These are phyloP conservation scores for Amylostereum areolatum DNA, from an alignment of 1,284 basidiomycete species.

Conservation along the genomic window DNA sequence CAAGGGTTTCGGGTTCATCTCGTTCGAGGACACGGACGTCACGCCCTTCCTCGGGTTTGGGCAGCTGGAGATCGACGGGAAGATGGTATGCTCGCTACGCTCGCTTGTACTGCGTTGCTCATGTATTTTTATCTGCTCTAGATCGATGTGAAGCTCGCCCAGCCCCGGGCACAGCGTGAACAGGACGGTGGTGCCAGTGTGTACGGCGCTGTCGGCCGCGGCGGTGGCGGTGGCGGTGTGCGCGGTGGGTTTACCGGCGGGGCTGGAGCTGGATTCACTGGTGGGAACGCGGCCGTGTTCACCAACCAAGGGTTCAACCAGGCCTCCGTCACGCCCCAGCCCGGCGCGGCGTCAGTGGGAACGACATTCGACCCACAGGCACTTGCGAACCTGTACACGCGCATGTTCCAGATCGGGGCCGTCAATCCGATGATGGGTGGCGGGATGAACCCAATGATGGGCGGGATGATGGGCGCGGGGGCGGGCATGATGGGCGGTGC, in stretches of 20 bases:
- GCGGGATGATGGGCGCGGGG: slow-evolving; percentile 28
- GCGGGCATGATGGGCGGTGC: slow-evolving; percentile 30
- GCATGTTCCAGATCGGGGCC: slow-evolving; percentile 73
- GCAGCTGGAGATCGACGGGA: slow-evolving; percentile 88
- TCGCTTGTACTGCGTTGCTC: no score
- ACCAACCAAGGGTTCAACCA: slow-evolving; percentile 18
- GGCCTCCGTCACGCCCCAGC: slow-evolving; percentile 7
- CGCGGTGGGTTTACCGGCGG: slow-evolving; percentile 24
- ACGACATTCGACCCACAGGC: slow-evolving; percentile 78
- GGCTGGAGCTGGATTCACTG: not conserved
- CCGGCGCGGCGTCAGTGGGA: slow-evolving; percentile 24
- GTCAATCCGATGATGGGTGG: slow-evolving; percentile 43
- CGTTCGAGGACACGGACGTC: slow-evolving; percentile 87
- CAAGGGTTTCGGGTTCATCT: slow-evolving; percentile 98
- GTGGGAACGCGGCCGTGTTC: not conserved
- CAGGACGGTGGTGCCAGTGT: slow-evolving; percentile 32
- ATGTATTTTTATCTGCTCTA: no score
- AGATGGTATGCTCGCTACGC: slow-evolving; percentile 53
- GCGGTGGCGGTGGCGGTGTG: slow-evolving; percentile 18
- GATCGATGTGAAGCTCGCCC: slow-evolving; percentile 94
- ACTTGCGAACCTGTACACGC: slow-evolving; percentile 72
- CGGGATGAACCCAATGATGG: slow-evolving; percentile 40
- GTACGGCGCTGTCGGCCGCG: slow-evolving; percentile 6
- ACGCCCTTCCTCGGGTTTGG: slow-evolving; percentile 81
- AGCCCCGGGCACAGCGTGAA: slow-evolving; percentile 79